Conservation (phyloP, 345 rosid genomes). For the Aethionema arabicum region DNA sequence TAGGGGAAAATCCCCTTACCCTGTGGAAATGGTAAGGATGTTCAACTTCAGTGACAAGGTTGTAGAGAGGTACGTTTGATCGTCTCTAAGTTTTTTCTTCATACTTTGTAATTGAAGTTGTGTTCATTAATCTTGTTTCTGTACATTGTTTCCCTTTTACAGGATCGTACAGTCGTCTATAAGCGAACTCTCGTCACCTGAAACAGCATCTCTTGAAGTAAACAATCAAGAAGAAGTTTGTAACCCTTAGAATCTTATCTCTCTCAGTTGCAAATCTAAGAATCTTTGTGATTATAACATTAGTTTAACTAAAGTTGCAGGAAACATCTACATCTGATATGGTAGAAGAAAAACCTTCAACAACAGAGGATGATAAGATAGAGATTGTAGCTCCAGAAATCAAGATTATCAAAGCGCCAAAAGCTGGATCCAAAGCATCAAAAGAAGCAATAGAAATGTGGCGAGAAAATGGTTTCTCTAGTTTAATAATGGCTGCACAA, state of each 20-base stretch:
- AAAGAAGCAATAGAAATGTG: conserved; percentile 57
- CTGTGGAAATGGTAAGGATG: conserved; percentile 67
- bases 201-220: no score
- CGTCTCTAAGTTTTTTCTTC: conserved; percentile 9
- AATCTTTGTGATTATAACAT: conserved; percentile 16
- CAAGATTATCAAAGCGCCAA: conserved; percentile 52
- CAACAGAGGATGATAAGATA: conserved; percentile 44
- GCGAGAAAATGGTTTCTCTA: conserved; percentile 85
- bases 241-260: neutral
- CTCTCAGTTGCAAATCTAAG: conserved; percentile 8
- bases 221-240: neutral
- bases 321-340: conserved; percentile 41
- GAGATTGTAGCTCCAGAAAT: conserved; percentile 30
- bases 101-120: neutral
- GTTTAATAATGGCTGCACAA: conserved; percentile 83
- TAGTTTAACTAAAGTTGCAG: conserved; percentile 36
- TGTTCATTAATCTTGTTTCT: no score
- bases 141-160: conserved; percentile 4
- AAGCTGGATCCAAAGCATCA: conserved; percentile 75
- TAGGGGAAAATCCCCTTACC: conserved; percentile 45
- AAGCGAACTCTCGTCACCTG: conserved; percentile 41
- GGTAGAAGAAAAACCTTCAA: conserved; percentile 40
- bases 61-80: conserved; percentile 50
- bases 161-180: conserved; percentile 58
- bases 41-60: conserved; percentile 61